phyloP scores from a whole-genome alignment of 805 yeast genomes.

The Blastobotrys attinorum region DNA sequence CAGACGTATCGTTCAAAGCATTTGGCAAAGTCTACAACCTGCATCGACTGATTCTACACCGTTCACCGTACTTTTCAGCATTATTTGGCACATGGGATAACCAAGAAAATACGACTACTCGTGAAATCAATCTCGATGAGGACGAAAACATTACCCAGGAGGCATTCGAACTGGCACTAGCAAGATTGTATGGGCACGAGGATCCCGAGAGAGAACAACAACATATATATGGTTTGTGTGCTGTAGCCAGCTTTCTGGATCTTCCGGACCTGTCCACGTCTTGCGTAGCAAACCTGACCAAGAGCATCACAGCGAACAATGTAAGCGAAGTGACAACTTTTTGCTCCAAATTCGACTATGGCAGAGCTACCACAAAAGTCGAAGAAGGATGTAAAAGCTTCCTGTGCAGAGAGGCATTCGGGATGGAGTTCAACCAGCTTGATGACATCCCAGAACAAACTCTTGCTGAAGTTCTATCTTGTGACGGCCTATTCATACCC shows the following conservation, averaged over 20 bases:
- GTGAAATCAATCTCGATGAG: conserved; percentile 28
- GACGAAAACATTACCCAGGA: conserved; percentile 36
- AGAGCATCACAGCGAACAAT: conserved; percentile 31
- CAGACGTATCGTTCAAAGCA: conserved; percentile 25
- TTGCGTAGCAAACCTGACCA: conserved; percentile 36
- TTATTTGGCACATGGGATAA: conserved; percentile 39
- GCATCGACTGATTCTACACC: conserved; percentile 39
- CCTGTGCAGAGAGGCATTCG: conserved; percentile 44
- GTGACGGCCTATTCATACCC: conserved; percentile 46
- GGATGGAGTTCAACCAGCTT: conserved; percentile 39
- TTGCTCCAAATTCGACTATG: conserved; percentile 39
- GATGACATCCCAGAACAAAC: conserved; percentile 37
- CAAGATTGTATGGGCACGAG: conserved; percentile 39
- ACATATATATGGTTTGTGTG: conserved; percentile 36
- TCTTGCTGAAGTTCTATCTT: conserved; percentile 38
- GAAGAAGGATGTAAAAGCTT: conserved; percentile 41
- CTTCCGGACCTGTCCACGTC: conserved; percentile 38
- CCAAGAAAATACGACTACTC: not conserved
- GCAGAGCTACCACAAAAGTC: conserved; percentile 38
- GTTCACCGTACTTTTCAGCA: conserved; percentile 41
- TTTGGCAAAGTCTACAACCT: conserved; percentile 39
- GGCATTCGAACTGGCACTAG: conserved; percentile 43
- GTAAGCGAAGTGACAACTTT: conserved; percentile 34
- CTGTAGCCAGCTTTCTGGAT: conserved; percentile 41
- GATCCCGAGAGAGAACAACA: conserved; percentile 29